These are phyloP conservation scores for Lachnellula cervina DNA, from an alignment of 2,329 filamentous ascomycete species.

Conservation along the genomic window DNA sequence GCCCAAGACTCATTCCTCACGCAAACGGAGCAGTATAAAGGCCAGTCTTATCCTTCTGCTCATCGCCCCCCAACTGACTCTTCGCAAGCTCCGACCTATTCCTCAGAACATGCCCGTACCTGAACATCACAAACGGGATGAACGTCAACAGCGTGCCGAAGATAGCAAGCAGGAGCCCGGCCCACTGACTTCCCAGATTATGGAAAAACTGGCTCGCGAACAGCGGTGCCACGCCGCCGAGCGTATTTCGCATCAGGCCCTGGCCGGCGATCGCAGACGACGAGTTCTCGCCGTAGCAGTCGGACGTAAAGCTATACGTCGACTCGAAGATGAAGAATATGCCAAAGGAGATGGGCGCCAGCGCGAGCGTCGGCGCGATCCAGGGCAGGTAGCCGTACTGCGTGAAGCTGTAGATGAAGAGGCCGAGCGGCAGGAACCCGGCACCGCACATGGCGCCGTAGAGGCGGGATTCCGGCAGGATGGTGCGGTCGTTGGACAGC, in stretches of 20 bases:
- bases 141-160: conserved; percentile 55
- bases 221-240: conserved; percentile 74
- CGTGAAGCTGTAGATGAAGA: conserved; percentile 65
- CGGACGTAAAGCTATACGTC: conserved; percentile 85
- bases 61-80: conserved; percentile 13
- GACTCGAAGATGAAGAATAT: conserved; percentile 82
- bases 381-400: conserved; percentile 52
- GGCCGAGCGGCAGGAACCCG: conserved; percentile 66
- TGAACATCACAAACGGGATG: conserved; percentile 69
- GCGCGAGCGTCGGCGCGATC: conserved; percentile 58
- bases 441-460: conserved; percentile 77
- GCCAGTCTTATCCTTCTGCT: conserved; percentile 19
- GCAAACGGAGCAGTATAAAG: conserved; percentile 16
- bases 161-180: conserved; percentile 65
- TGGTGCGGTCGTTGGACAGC: conserved; percentile 7
- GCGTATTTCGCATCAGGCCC: conserved; percentile 74
- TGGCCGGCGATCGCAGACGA: conserved; percentile 81
- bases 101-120: conserved; percentile 48
- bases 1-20: not conserved
- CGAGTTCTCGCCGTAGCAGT: conserved; percentile 78
- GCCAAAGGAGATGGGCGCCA: conserved; percentile 59
- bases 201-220: conserved; percentile 70
- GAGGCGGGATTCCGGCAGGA: conserved; percentile 65
- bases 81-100: conserved; percentile 30
- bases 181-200: conserved; percentile 63